Percentiles rank a stretch among this genome's conserved stretches.
phyloP scores from a whole-genome alignment of 257 asterid genomes.

The Solanum tarapatanum region DNA sequence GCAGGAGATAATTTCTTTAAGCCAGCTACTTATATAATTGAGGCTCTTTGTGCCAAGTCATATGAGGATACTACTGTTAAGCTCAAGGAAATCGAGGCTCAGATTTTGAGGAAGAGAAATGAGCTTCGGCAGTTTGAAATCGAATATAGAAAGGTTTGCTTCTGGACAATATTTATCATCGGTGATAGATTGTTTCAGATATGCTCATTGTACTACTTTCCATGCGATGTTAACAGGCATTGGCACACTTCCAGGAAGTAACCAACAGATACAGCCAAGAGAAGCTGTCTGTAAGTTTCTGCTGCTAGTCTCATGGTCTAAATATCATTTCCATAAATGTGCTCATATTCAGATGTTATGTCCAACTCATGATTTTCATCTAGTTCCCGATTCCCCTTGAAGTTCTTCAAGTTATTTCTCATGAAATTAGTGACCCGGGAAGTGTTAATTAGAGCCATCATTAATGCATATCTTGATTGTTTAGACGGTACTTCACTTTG shows the following conservation, averaged over 20 bases:
- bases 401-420: background rate
- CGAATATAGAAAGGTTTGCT: slow-evolving; percentile 83
- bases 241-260: slow-evolving; percentile 96
- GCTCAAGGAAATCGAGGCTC: slow-evolving; percentile 85
- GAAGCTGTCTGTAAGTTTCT: slow-evolving; percentile 77
- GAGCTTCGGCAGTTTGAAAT: slow-evolving; percentile 94
- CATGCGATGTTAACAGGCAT: slow-evolving; percentile 45
- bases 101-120: slow-evolving; percentile 88
- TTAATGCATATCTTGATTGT: background rate
- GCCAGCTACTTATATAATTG: slow-evolving; percentile 83
- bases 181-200: background rate
- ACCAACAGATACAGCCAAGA: slow-evolving; percentile 86
- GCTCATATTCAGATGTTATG: background rate
- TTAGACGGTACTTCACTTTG: background rate
- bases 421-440: background rate
- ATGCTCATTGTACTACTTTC: background rate
- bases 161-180: background rate
- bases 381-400: background rate
- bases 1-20: slow-evolving; percentile 99
- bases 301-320: background rate
- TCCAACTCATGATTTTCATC: background rate
- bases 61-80: slow-evolving; percentile 84
- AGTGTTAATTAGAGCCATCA: background rate
- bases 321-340: background rate
- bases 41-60: slow-evolving; percentile 89